Evolutionary conservation across 345 rosid species (phyloP), one percentile per base, ranked within the genome.

Genomic region (Erodium maritimum): DNA sequence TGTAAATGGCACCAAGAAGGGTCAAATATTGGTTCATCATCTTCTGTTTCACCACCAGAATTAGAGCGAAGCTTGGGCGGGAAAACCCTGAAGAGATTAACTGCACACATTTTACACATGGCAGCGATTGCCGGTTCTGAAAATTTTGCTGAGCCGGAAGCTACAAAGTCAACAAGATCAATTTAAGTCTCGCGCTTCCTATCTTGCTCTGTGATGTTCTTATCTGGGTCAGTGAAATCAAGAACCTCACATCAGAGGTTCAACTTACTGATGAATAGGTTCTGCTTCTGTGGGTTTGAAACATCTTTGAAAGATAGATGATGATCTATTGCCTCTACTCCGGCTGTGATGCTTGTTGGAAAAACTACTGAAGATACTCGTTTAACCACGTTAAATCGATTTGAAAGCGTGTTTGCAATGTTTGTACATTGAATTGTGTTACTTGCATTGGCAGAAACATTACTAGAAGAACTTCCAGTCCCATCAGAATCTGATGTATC

Each of bases 311-410:
- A 86, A 42, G 95, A 81, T 34, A 79, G 67, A 61, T 76, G 78
- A 2, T 90, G 87, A 56, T 86, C 94, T 52, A 86, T 89, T 1
- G 90, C 87, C 72, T 83, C 94, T 63, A 67, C 68, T 63, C 87
- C 94, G 22, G 83, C 77, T 76, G 79, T 83, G 48, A 82, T 77
- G 77, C 91, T 82, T 45, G 86, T 57, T 17, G 95, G 95, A 68
- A 86, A 86, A 60, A 86, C 95, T 50, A 86, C 90, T 37, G 95
- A 81, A 23, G 95, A 86, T 6, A 83, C 95, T 64, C 90, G 65
- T 71, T 86, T 86, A 60, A 86, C 90, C 53, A 86, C 90, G 73
- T 82, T 86, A 55, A 86, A 72, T 64, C 80, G 71, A 69, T 80
- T 86, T 0, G 95, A 69, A 63, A 81, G 75, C 23, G 83, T 72